A percentile compares a stretch with the other conserved stretches of the same genome.
Conservation (phyloP, 2,329 filamentous ascomycete species). For the Calonectria ilicicola region DNA sequence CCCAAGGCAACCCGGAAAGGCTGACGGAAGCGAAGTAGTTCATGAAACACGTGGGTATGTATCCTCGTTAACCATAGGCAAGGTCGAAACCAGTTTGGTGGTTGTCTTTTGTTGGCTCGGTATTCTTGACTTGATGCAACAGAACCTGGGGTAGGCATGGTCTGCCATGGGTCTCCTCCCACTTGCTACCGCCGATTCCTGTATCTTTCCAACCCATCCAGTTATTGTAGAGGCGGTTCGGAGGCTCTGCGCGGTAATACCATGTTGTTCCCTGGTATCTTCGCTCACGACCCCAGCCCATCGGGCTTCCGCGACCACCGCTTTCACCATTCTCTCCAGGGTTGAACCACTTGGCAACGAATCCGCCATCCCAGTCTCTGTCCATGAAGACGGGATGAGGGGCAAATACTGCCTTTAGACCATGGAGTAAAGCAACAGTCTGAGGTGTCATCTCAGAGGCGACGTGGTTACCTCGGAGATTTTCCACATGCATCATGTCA, state of each 20-base stretch:
- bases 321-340: conserved; percentile 66
- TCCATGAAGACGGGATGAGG: conserved; percentile 86
- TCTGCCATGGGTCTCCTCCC: conserved; percentile 68
- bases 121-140: conserved; percentile 71
- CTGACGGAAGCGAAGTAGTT: conserved; percentile 11
- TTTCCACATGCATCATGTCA: conserved; percentile 83
- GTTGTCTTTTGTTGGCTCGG: conserved; percentile 61
- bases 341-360: conserved; percentile 70
- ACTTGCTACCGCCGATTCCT: conserved; percentile 64
- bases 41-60: conserved; percentile 5
- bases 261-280: conserved; percentile 70
- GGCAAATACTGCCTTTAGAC: conserved; percentile 81
- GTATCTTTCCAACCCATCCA: conserved; percentile 72
- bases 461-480: conserved; percentile 78
- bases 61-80: conserved; percentile 48
- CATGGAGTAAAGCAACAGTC: conserved; percentile 79
- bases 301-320: conserved; percentile 66
- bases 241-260: conserved; percentile 70
- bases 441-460: conserved; percentile 85
- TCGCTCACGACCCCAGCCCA: conserved; percentile 70
- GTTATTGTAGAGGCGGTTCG: conserved; percentile 71
- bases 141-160: conserved; percentile 70
- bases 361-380: conserved; percentile 72
- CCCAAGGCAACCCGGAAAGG: conserved; percentile 11
- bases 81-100: conserved; percentile 53